Evolutionary conservation across 2,329 filamentous ascomycete genomes (phyloP).

Genomic region (Pyrenochaeta sp.): DNA sequence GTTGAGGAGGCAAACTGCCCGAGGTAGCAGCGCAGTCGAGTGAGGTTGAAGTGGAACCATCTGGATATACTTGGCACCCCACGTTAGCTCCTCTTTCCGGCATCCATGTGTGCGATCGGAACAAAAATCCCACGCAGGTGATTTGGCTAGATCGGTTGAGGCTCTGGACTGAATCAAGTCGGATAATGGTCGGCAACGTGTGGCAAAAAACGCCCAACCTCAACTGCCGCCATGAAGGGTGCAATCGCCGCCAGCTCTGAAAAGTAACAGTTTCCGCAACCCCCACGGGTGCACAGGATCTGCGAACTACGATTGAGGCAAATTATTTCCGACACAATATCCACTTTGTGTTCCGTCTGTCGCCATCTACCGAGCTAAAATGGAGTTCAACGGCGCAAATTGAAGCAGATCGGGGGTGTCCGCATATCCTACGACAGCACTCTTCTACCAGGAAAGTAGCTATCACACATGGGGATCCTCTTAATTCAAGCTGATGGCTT

Average conservation of each 20-base stretch:
- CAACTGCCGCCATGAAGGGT: slow-evolving; percentile 10
- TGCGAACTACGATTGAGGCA: slow-evolving; percentile 8
- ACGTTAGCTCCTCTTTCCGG: slow-evolving; percentile 21
- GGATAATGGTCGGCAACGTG: neutral
- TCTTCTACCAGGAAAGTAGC: neutral
- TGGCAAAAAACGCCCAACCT: slow-evolving; percentile 16
- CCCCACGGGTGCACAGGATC: slow-evolving; percentile 18
- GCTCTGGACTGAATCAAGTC: slow-evolving; percentile 15
- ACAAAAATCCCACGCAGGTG: slow-evolving; percentile 30
- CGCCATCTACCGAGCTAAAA: neutral
- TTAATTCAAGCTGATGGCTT: neutral
- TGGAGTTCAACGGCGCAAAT: slow-evolving; percentile 9
- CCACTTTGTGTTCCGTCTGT: neutral
- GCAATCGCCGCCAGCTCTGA: neutral
- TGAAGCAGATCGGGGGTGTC: slow-evolving; percentile 1
- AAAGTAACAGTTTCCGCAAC: slow-evolving; percentile 3
- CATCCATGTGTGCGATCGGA: slow-evolving; percentile 21
- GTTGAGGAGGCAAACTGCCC: slow-evolving; percentile 24
- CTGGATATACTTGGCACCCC: slow-evolving; percentile 35
- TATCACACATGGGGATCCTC: neutral
- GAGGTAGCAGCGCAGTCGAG: slow-evolving; percentile 1
- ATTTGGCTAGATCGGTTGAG: slow-evolving; percentile 20
- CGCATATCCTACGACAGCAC: neutral
- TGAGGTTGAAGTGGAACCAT: slow-evolving; percentile 26
- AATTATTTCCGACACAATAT: neutral